Base-by-base conservation (phyloP, 345 rosid genomes). In the Boechera divaricarpa region DNA sequence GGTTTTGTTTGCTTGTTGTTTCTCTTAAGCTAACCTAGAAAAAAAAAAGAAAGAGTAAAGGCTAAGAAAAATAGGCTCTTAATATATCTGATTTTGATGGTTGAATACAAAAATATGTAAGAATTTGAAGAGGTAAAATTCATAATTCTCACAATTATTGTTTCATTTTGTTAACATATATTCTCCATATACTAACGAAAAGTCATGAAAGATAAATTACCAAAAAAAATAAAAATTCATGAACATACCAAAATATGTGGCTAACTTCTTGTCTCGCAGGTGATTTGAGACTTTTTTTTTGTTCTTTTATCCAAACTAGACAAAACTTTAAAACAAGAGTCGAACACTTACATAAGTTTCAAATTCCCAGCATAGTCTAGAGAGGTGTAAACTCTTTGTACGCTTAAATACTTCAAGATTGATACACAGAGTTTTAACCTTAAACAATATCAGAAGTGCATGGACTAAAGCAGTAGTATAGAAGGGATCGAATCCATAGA, bases 1-100 rank as follows among this genome's bases (percentile, higher is more conserved):
- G 79, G 59, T n/a, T 70, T 86, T 87, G 89, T 86, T 86, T 87
- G 91, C 39, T 63, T 73, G 63, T 0, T 75, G 31, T 54, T 63
- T 60, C 41, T 45, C 6, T 63, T 33, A 77, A 83, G 79, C 56
- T 35, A 55, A 64, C 29, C 49, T 47, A 77, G 53, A 28, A 24
- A 39, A 35, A 38, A 16, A 31, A 32, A 53, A 56, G 28, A 7
- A 15, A 18, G 81, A 78, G 56, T 66, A 72, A 65, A 59, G 59
- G 73, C 31, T 39, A 78, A 78, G 69, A 13, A 64, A 63, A 33
- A 53, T 11, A 53, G 24, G 39, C 15, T 62, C 69, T 5, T 33
- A 60, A 9, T 28, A 47, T 70, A 36, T 52, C 16, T 44, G 3
- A 44, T 44, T 12, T 44, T 44, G 6, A 1, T 42, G 5, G 5